Base-by-base conservation (phyloP, 805 yeast species). In the Metschnikowia proteae region DNA sequence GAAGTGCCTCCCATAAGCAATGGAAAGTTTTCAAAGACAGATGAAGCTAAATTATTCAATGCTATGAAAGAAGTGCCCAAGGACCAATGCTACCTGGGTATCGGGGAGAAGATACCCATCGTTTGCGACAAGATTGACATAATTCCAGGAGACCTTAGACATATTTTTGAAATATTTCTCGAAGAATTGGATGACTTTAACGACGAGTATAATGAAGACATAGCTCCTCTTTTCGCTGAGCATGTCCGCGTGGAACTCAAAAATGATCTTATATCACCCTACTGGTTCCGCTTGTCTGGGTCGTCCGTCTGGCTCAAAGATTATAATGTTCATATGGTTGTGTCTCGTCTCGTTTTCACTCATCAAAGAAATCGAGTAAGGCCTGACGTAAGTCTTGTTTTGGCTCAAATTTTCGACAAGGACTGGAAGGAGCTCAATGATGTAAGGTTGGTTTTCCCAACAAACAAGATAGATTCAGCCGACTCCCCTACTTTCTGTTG, bases 231-330 rank as follows among this genome's bases (percentile, higher is more conserved):
- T 10, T 39, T 54, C 13, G 48, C 36, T 28, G 45, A 48, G 25
- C 46, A 55, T 23, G 39, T 51, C 31, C 51, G 55, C 25, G 47
- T 51, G 34, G 50, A 48, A 36, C 40, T 51, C 11, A 9, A 53
- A 25, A 27, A 22, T 10, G 43, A 43, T 6, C 38, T 51, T 10
- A 48, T 46, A 3, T 37, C 44, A 5, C 45, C 42, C 7, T 46
- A 47, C 47, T 62, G 64, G 64, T 59, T 58, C 46, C 38, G 57
- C 32, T 48, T 60, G 53, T 51, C 58, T n/a, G 60, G 63, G 22
- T 56, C 63, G 3, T 52, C 60, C 3, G 63, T 58, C 10, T 61
- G 57, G 57, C 53, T 61, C 13, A 53, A 58, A 23, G 55, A 61
- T 7, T 52, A 55, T 30, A 52, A 55, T 8, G 49, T 57, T 4